Percentiles rank a stretch among this genome's conserved stretches.
phyloP scores from a whole-genome alignment of 2,329 filamentous ascomycete species.

The Diaporthe batatas region DNA sequence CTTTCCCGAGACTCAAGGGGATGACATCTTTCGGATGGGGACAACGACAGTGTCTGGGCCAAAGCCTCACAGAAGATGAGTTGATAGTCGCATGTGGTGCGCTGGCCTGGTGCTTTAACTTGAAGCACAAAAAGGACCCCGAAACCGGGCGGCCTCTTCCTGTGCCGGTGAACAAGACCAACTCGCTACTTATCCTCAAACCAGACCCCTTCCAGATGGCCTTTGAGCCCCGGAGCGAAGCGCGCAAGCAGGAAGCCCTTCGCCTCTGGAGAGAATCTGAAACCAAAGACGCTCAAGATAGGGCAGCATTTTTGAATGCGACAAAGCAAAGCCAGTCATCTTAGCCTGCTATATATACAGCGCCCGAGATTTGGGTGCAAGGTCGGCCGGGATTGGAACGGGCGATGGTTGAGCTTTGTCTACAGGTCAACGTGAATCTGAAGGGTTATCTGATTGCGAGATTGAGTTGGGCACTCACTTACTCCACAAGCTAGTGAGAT shows the following conservation, averaged over 20 bases:
- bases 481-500: too few species aligned
- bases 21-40: constrained; percentile 14
- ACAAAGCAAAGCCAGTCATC: background rate
- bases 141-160: background rate
- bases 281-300: background rate
- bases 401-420: too few species aligned
- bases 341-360: background rate
- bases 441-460: too few species aligned
- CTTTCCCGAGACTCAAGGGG: background rate
- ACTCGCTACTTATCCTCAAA: constrained; percentile 1
- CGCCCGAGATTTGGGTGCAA: background rate
- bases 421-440: too few species aligned
- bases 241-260: constrained; percentile 16
- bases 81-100: constrained; percentile 10
- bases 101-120: constrained; percentile 16
- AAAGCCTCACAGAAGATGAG: constrained; percentile 17
- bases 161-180: background rate
- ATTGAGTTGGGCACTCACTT: too few species aligned
- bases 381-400: too few species aligned
- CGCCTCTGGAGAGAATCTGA: constrained; percentile 9
- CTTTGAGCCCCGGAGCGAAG: constrained; percentile 12
- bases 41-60: background rate
- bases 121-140: constrained; percentile 5
- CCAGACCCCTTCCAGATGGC: constrained; percentile 9
- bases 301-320: background rate